These are phyloP conservation scores for Stereum hirsutum DNA, from an alignment of 1,284 basidiomycete species.

Conservation along the genomic window DNA sequence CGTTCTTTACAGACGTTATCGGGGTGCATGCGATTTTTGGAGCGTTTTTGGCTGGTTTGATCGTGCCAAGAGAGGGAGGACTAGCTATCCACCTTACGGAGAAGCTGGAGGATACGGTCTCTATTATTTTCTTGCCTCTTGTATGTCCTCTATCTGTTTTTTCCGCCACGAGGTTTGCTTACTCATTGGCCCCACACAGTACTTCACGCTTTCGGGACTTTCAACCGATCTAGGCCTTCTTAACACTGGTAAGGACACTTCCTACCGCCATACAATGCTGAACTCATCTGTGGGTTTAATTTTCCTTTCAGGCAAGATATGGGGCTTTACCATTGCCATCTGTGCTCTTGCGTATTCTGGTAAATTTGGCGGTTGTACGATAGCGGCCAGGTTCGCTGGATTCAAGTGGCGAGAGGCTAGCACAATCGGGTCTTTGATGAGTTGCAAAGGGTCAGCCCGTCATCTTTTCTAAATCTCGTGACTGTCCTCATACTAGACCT, in stretches of 20 bases:
- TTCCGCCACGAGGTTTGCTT: neutral
- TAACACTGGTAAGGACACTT: constrained; percentile 24
- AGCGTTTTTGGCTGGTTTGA: constrained; percentile 56
- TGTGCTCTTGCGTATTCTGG: constrained; percentile 41
- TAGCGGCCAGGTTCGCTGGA: constrained; percentile 39
- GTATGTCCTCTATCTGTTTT: constrained; percentile 19
- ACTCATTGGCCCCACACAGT: constrained; percentile 20
- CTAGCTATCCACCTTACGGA: constrained; percentile 53
- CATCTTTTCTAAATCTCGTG: neutral
- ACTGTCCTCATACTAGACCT: neutral
- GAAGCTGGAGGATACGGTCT: constrained; percentile 57
- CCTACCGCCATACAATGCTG: too few species aligned
- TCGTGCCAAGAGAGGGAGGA: constrained; percentile 59
- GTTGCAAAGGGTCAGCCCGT: constrained; percentile 51
- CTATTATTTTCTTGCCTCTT: constrained; percentile 54
- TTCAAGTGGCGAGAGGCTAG: constrained; percentile 52
- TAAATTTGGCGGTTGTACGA: constrained; percentile 52
- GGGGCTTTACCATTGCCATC: constrained; percentile 55
- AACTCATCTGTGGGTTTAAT: too few species aligned
- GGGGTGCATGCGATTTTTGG: constrained; percentile 88
- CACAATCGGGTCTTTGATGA: constrained; percentile 67
- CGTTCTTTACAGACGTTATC: constrained; percentile 75
- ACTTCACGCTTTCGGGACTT: constrained; percentile 58
- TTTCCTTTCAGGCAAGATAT: constrained; percentile 33
- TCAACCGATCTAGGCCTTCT: constrained; percentile 61